Conservation (phyloP, 108 stramenopile genomes). For the Cyclotella sp. region DNA sequence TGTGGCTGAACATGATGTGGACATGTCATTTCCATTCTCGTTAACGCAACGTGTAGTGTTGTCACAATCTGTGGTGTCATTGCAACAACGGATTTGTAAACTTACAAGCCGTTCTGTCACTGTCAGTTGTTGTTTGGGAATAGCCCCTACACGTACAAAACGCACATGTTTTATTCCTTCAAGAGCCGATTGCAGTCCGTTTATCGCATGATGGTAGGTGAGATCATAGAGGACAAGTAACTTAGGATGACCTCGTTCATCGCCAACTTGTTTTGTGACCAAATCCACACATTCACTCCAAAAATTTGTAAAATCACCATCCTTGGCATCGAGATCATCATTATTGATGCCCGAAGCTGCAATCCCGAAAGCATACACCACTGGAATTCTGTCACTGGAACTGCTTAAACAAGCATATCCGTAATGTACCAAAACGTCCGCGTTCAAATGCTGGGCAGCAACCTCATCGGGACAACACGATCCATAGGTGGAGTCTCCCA, state of each 20-base stretch:
- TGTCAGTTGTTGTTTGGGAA: conserved; percentile 35
- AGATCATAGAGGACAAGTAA: conserved; percentile 81
- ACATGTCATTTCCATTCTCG: neutral
- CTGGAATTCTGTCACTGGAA: conserved; percentile 61
- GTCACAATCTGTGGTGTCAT: conserved; percentile 3
- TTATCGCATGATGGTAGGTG: conserved; percentile 81
- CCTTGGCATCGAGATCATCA: conserved; percentile 35
- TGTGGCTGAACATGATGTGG: neutral
- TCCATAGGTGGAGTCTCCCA: conserved; percentile 95
- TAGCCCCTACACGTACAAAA: conserved; percentile 34
- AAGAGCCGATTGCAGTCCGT: conserved; percentile 56
- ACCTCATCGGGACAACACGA: conserved; percentile 96
- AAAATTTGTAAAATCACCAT: conserved; percentile 12
- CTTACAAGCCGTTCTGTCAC: neutral
- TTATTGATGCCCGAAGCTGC: conserved; percentile 21
- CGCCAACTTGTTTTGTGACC: neutral
- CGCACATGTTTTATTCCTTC: conserved; percentile 19
- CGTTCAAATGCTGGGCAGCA: conserved; percentile 91
- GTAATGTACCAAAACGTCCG: conserved; percentile 91
- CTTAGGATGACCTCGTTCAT: conserved; percentile 10
- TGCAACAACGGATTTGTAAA: neutral
- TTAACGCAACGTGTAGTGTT: neutral
- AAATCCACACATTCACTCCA: conserved; percentile 30
- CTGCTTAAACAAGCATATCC: conserved; percentile 87
- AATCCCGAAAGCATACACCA: conserved; percentile 82